Evolutionary conservation across 2,329 filamentous ascomycete genomes (phyloP).

Genomic region (Pseudogymnoascus sp.): DNA sequence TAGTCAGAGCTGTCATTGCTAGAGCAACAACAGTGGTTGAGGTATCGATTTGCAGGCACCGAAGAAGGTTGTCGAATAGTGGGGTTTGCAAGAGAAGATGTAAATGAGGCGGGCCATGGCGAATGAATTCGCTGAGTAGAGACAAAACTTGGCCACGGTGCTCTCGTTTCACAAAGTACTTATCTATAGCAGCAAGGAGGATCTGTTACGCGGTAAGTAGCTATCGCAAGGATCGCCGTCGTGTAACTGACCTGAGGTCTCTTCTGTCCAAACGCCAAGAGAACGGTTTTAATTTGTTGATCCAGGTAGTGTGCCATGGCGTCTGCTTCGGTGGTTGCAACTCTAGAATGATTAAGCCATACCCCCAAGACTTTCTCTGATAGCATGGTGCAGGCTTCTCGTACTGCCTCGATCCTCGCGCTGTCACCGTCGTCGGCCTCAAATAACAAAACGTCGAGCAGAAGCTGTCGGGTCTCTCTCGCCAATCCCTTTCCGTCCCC

Average conservation of each 20-base stretch:
- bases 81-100: constrained; percentile 64
- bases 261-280: constrained; percentile 47
- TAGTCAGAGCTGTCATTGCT: constrained; percentile 65
- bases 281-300: constrained; percentile 37
- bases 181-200: constrained; percentile 57
- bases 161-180: constrained; percentile 54
- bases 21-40: constrained; percentile 70
- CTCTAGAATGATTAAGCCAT: constrained; percentile 44
- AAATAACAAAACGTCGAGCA: constrained; percentile 55
- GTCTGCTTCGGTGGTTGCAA: constrained; percentile 31
- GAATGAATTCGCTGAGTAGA: constrained; percentile 64
- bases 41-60: constrained; percentile 67
- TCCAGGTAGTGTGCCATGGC: constrained; percentile 37
- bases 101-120: constrained; percentile 69
- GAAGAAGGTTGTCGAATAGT: constrained; percentile 62
- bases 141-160: constrained; percentile 56
- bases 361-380: constrained; percentile 46
- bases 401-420: constrained; percentile 35
- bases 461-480: constrained; percentile 54
- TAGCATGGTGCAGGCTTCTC: constrained; percentile 39
- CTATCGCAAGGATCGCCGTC: constrained; percentile 16
- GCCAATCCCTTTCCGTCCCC: constrained; percentile 55
- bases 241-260: constrained; percentile 46
- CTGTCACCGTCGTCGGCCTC: constrained; percentile 48
- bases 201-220: constrained; percentile 36